Conservation (phyloP, 177 flowering plant genomes). For the Vitis hybrid region DNA sequence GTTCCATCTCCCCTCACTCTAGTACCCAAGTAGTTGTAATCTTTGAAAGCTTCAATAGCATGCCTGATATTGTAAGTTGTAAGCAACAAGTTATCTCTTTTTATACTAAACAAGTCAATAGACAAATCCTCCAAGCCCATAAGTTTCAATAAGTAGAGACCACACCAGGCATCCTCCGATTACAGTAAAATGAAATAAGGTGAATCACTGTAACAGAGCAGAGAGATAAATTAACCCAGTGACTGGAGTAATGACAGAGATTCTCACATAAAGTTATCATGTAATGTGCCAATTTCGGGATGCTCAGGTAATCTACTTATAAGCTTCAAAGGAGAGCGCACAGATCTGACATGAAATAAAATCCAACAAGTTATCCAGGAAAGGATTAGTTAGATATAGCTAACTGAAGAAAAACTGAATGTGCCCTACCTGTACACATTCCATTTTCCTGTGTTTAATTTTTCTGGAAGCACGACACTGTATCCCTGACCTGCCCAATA, state of each 20-base stretch:
- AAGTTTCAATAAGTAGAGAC: too few relatives aligned
- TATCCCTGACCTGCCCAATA: slow-evolving; percentile 29
- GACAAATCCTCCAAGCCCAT: too few relatives aligned
- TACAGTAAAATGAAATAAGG: too few relatives aligned
- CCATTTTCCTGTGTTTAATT: slow-evolving; percentile 46
- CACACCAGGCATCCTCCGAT: too few relatives aligned
- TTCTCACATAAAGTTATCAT: slow-evolving; percentile 71
- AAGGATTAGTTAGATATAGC: background rate
- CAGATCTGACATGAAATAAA: slow-evolving; percentile 48
- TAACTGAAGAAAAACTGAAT: background rate
- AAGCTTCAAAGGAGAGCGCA: slow-evolving; percentile 61
- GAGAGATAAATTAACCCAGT: background rate
- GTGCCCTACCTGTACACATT: slow-evolving; percentile 42
- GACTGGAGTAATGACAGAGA: slow-evolving; percentile 2
- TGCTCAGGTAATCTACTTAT: slow-evolving; percentile 52
- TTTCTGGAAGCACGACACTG: slow-evolving; percentile 52
- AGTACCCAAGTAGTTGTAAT: slow-evolving; percentile 69
- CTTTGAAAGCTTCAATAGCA: slow-evolving; percentile 52
- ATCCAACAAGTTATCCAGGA: background rate
- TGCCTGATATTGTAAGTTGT: slow-evolving; percentile 28
- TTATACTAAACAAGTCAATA: too few relatives aligned
- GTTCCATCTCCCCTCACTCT: slow-evolving; percentile 64
- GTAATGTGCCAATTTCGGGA: slow-evolving; percentile 71
- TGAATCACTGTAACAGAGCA: too few relatives aligned
- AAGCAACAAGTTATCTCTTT: too few relatives aligned